Percentiles rank a stretch among this genome's conserved stretches.
Conservation (phyloP, 2,329 filamentous ascomycete genomes). For the Aspergillus texensis region DNA sequence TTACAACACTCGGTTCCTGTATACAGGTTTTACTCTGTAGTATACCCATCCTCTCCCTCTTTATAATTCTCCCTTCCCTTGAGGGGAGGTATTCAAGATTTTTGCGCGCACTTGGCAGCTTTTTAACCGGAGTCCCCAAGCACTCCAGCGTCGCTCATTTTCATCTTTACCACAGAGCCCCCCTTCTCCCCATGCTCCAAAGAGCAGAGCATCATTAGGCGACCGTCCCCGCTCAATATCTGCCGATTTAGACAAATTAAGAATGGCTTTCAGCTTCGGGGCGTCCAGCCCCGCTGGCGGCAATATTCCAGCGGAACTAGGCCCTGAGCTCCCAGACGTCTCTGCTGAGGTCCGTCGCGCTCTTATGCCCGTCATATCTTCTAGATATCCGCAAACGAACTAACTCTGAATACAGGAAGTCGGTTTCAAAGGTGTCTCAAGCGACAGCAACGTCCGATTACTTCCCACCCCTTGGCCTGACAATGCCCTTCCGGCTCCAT, state of each 20-base stretch:
- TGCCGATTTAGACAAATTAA: constrained; percentile 40
- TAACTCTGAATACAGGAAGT: constrained; percentile 57
- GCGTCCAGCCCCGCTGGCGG: constrained; percentile 48
- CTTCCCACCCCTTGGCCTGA: constrained; percentile 76
- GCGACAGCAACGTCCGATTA: constrained; percentile 78
- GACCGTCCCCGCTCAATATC: constrained; percentile 41
- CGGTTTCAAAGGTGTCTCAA: constrained; percentile 77
- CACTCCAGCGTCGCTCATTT: constrained; percentile 49
- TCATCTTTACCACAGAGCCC: constrained; percentile 35
- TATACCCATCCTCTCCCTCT: constrained; percentile 10
- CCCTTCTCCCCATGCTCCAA: constrained; percentile 44
- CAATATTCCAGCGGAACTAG: constrained; percentile 51
- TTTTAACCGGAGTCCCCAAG: constrained; percentile 45
- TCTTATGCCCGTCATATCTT: constrained; percentile 11
- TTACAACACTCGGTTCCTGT: neutral
- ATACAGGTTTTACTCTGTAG: constrained; percentile 7
- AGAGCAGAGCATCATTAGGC: constrained; percentile 35
- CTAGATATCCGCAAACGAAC: neutral
- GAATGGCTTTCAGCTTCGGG: constrained; percentile 67
- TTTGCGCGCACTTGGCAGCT: constrained; percentile 47
- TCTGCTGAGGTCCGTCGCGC: constrained; percentile 70
- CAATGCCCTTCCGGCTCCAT: constrained; percentile 69
- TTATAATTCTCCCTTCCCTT: constrained; percentile 23
- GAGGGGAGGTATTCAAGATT: constrained; percentile 43
- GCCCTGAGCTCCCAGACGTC: constrained; percentile 73